Evolutionary conservation across 495 filamentous ascomycete species (phyloP).

Genomic region (Tuber indicum): DNA sequence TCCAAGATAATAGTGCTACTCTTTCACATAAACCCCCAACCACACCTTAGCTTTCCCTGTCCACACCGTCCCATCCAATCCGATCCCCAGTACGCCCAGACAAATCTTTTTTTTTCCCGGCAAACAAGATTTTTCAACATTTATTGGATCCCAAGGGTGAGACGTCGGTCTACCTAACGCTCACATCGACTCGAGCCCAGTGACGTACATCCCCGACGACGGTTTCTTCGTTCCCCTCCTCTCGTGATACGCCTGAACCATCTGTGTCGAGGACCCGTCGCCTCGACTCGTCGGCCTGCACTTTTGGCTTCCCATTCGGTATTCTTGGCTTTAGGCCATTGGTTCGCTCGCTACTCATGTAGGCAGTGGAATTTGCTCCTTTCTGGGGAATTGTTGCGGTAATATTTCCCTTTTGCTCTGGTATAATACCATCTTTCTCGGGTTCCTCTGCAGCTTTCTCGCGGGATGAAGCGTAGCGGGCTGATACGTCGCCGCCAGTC

Average conservation of each 20-base stretch:
- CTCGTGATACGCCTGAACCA: constrained; percentile 9
- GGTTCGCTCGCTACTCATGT: constrained; percentile 14
- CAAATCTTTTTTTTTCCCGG: background rate
- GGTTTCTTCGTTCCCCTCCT: constrained; percentile 18
- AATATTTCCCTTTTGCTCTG: constrained; percentile 20
- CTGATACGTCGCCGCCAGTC: constrained; percentile 51
- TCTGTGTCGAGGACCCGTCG: constrained; percentile 9
- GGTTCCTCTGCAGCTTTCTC: constrained; percentile 28
- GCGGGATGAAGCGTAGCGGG: constrained; percentile 36
- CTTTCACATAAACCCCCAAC: background rate
- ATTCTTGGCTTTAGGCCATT: constrained; percentile 23
- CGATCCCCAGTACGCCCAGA: background rate
- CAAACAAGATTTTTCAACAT: background rate
- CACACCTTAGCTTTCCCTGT: background rate
- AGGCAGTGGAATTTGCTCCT: constrained; percentile 15
- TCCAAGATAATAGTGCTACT: background rate
- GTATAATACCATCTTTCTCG: constrained; percentile 8
- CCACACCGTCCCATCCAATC: background rate
- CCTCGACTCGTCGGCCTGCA: constrained; percentile 19
- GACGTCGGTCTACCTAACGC: background rate
- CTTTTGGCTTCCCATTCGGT: constrained; percentile 16
- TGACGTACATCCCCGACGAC: background rate
- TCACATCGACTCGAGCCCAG: background rate
- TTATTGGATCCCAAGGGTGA: background rate
- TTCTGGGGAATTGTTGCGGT: background rate